Evolutionary conservation across 192 early-diverging fungal genomes (phyloP), one percentile per base, ranked within the genome.

Genomic region (Mortierella antarctica): DNA sequence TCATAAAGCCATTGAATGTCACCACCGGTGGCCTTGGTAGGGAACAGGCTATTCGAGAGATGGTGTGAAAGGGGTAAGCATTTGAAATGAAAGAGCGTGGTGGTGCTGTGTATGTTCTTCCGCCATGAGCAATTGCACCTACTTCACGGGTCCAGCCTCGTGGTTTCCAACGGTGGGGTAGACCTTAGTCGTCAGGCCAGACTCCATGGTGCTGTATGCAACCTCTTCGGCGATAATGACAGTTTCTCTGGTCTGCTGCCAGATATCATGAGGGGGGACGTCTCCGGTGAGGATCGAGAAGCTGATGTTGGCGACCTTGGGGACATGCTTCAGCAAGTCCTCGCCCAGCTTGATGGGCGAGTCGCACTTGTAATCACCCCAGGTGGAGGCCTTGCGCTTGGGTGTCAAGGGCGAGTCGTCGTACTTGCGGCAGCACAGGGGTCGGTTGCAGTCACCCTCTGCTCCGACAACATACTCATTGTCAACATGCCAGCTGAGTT

Each of bases 91-190:
- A 42, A 62, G 11, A 4, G 41, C 39, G 40, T 11, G 39, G n/a
- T 55, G 0, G n/a, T 23, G 11, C n/a, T 9, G 13, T 13, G n/a
- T n/a, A n/a, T n/a, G n/a, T n/a, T n/a, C n/a, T n/a, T 42, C 5
- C 39, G 42, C 8, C 20, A n/a, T 67, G 23, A 15, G 11, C 21
- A 8, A 46, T n/a, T n/a, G 6, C 6, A 56, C 61, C 21, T 63
- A 71, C 61, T 88, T 88, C 5, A 76, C 79, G 2, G 88, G 88
- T 17, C 85, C 86, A 44, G 85, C 60, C 31, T 89, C 88, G 55
- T 89, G 88, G 69, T 89, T 89, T 12, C 88, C 88, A 18, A 89
- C 72, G 23, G 85, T 82, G 1, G 88, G 88, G 57, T 87, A 88
- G 6, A 80, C 65, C 59, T 80, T 80, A 47, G 52, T 57, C 6